Percentiles rank a stretch among this genome's conserved stretches.
phyloP scores from a whole-genome alignment of 2,329 filamentous ascomycete genomes.

The Fusarium sublunatum region DNA sequence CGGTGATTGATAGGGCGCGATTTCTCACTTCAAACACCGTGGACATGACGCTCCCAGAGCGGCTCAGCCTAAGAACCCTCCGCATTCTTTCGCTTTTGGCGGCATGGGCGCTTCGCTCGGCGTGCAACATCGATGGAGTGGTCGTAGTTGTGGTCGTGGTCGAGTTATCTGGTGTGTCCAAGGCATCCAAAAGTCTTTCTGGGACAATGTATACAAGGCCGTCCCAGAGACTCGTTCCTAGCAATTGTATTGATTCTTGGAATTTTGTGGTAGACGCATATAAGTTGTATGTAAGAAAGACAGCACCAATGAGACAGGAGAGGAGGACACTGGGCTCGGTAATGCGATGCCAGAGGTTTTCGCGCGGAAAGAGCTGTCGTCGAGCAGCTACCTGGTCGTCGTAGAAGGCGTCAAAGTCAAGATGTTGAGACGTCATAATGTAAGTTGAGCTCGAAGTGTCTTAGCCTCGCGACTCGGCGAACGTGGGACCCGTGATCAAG shows the following conservation, averaged over 20 bases:
- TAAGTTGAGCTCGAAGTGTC: slow-evolving; percentile 32
- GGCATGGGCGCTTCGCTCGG: slow-evolving; percentile 58
- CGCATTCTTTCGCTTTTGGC: slow-evolving; percentile 74
- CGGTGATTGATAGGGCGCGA: slow-evolving; percentile 65
- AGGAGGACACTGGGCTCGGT: slow-evolving; percentile 52
- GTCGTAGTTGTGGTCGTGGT: slow-evolving; percentile 58
- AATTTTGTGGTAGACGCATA: slow-evolving; percentile 51
- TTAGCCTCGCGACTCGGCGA: slow-evolving; percentile 36
- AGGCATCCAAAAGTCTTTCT: slow-evolving; percentile 64
- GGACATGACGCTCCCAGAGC: slow-evolving; percentile 63
- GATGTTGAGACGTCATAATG: slow-evolving; percentile 51
- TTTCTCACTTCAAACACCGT: slow-evolving; percentile 69
- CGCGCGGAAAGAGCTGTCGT: slow-evolving; percentile 47
- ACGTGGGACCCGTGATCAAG: slow-evolving; percentile 42
- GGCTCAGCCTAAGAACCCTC: slow-evolving; percentile 70
- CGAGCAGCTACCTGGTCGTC: slow-evolving; percentile 51
- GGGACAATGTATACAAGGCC: slow-evolving; percentile 67
- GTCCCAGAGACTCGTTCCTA: slow-evolving; percentile 68
- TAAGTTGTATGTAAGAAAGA: slow-evolving; percentile 51
- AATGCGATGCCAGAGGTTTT: slow-evolving; percentile 48
- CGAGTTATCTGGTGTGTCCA: slow-evolving; percentile 66
- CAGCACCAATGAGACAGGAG: slow-evolving; percentile 49
- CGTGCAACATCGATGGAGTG: slow-evolving; percentile 53
- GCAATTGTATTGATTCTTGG: slow-evolving; percentile 42
- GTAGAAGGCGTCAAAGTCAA: slow-evolving; percentile 51